Evolutionary conservation across 1,284 basidiomycete genomes (phyloP).

Genomic region (Trichosporon sp.): DNA sequence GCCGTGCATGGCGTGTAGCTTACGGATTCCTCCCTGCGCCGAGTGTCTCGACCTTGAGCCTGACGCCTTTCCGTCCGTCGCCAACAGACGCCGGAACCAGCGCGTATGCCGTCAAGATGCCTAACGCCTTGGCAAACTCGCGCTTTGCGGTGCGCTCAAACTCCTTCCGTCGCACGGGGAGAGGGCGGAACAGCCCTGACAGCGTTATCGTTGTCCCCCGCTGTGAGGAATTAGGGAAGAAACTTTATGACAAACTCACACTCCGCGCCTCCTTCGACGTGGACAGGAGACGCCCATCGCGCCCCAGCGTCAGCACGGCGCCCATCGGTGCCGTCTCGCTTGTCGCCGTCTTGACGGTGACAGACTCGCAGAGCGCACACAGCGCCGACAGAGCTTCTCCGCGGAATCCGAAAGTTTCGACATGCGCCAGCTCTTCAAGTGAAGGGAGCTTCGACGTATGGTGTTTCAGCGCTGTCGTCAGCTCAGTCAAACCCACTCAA

Average conservation of each 20-base stretch:
- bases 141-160: constrained; percentile 86
- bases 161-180: constrained; percentile 91
- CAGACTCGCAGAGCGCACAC: constrained; percentile 76
- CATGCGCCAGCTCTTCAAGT: constrained; percentile 72
- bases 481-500: not conserved
- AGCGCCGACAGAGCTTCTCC: constrained; percentile 94
- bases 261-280: constrained; percentile 68
- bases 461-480: constrained; percentile 74
- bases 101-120: constrained; percentile 84
- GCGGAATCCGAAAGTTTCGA: constrained; percentile 90
- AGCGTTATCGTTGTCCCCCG: constrained; percentile 84
- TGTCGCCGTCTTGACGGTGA: constrained; percentile 75
- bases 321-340: constrained; percentile 73
- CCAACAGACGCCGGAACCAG: constrained; percentile 67
- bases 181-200: constrained; percentile 72
- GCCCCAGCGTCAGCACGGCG: constrained; percentile 71
- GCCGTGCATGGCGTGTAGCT: constrained; percentile 16
- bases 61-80: constrained; percentile 60
- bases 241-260: constrained; percentile 58
- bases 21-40: constrained; percentile 67
- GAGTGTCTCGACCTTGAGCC: constrained; percentile 69
- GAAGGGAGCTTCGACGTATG: constrained; percentile 88
- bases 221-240: constrained; percentile 56
- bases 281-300: constrained; percentile 64
- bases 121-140: constrained; percentile 83